phyloP scores from a whole-genome alignment of 306 rosid genomes.

The Quercus dentata region DNA sequence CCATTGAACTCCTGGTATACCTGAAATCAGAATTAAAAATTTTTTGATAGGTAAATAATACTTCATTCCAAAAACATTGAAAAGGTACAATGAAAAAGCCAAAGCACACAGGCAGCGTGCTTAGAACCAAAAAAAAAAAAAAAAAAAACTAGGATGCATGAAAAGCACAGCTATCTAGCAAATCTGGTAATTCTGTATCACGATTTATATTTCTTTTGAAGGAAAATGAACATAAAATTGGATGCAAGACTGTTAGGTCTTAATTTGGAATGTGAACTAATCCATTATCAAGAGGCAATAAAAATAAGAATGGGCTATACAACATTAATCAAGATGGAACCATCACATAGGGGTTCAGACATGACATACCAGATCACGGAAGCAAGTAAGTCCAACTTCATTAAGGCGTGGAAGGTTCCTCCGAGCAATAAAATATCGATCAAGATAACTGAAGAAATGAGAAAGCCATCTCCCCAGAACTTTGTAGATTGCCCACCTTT shows the following conservation, averaged over 20 bases:
- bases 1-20: constrained; percentile 57
- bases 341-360: neutral
- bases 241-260: neutral
- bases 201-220: neutral
- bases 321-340: neutral
- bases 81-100: too few species aligned
- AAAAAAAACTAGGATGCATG: too few species aligned
- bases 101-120: too few species aligned
- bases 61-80: too few species aligned
- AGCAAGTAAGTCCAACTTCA: constrained; percentile 58
- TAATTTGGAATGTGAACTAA: neutral
- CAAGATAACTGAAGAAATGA: constrained; percentile 56
- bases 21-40: constrained; percentile 31
- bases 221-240: neutral
- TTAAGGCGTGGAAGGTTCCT: constrained; percentile 48
- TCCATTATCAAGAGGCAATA: neutral
- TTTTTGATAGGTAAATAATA: neutral
- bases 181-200: neutral
- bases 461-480: constrained; percentile 68
- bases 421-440: constrained; percentile 48
- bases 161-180: too few species aligned
- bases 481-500: constrained; percentile 83
- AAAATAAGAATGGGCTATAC: neutral
- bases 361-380: constrained; percentile 61
- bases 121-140: too few species aligned